These are phyloP conservation scores for Aspergillus vadensis DNA, from an alignment of 2,329 filamentous ascomycete species.

Conservation along the genomic window DNA sequence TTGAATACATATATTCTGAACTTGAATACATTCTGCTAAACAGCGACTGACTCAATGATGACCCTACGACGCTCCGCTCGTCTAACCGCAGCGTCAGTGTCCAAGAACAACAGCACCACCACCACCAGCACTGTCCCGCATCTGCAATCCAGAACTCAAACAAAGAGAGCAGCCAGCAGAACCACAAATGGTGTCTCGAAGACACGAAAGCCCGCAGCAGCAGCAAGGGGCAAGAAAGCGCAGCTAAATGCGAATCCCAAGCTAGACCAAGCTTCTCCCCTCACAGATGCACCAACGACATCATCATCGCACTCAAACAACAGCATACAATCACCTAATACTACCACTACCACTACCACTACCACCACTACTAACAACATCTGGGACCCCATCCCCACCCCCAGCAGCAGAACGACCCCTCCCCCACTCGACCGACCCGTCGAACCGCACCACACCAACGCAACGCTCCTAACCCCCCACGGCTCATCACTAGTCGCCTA, in stretches of 20 bases:
- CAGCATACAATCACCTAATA: too few relatives aligned
- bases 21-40: background rate
- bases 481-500: slow-evolving; percentile 52
- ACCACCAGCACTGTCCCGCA: slow-evolving; percentile 12
- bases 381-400: slow-evolving; percentile 15
- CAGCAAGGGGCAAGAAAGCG: slow-evolving; percentile 29
- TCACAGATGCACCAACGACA: background rate
- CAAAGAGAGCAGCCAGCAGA: slow-evolving; percentile 24
- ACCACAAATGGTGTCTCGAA: slow-evolving; percentile 34
- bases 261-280: background rate
- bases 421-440: slow-evolving; percentile 48
- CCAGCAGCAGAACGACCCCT: slow-evolving; percentile 47
- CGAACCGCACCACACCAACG: slow-evolving; percentile 52
- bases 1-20: background rate
- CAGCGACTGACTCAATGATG: slow-evolving; percentile 39
- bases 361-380: slow-evolving; percentile 27
- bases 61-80: slow-evolving; percentile 56
- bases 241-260: background rate
- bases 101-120: slow-evolving; percentile 17
- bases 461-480: slow-evolving; percentile 51
- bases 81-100: slow-evolving; percentile 36
- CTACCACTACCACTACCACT: background rate
- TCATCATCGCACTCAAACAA: background rate
- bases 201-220: slow-evolving; percentile 26
- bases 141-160: slow-evolving; percentile 23